phyloP scores from a whole-genome alignment of 495 filamentous ascomycete species.

The Aspergillus saccharolyticus region DNA sequence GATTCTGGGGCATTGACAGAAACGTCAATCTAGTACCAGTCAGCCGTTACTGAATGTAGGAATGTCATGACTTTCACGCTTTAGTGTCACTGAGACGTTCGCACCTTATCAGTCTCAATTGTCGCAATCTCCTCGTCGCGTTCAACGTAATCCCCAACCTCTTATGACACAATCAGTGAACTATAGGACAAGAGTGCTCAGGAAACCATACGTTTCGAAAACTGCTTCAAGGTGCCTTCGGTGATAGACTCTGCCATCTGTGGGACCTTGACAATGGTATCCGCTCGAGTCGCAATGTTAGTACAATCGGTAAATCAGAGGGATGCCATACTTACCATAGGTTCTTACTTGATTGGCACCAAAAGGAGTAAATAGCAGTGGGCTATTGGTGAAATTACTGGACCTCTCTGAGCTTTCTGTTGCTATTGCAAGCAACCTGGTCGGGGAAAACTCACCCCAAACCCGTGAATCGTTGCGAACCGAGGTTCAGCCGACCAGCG shows the following conservation, averaged over 20 bases:
- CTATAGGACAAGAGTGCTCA: not conserved
- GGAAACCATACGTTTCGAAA: slow-evolving; percentile 64
- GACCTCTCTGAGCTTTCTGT: slow-evolving; percentile 5
- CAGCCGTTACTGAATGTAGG: slow-evolving; percentile 7
- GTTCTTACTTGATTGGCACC: slow-evolving; percentile 35
- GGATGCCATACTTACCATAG: slow-evolving; percentile 26
- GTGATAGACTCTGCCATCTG: slow-evolving; percentile 99
- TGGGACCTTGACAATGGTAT: slow-evolving; percentile 85
- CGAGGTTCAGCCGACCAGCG: slow-evolving; percentile 16
- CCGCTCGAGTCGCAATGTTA: slow-evolving; percentile 45
- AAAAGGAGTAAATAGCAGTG: slow-evolving; percentile 24
- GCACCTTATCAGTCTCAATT: slow-evolving; percentile 99
- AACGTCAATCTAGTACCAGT: slow-evolving; percentile 71
- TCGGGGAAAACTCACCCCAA: slow-evolving; percentile 24
- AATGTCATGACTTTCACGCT: not conserved
- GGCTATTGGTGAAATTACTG: slow-evolving; percentile 26
- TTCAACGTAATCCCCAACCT: slow-evolving; percentile 91
- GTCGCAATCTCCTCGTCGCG: slow-evolving; percentile 97
- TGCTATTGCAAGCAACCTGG: not conserved
- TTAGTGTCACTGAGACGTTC: slow-evolving; percentile 1
- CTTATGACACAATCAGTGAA: slow-evolving; percentile 34
- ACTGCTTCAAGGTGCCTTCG: slow-evolving; percentile 95
- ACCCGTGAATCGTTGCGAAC: slow-evolving; percentile 23
- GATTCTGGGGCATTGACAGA: slow-evolving; percentile 91
- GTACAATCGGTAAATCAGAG: not conserved